Conservation (phyloP, 306 rosid species). For the Geum urbanum region DNA sequence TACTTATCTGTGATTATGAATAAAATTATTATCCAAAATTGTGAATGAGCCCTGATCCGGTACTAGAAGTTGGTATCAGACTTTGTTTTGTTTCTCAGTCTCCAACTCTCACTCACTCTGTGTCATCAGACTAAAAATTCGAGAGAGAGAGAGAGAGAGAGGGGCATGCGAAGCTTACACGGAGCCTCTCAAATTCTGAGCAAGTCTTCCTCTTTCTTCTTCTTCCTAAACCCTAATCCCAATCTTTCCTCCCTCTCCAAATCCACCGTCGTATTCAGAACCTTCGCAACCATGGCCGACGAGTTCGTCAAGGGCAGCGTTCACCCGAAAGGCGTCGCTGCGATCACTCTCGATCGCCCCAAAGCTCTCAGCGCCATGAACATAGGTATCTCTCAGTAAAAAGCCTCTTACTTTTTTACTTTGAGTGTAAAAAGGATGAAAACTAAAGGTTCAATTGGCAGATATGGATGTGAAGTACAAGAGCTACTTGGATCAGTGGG, state of each 20-base stretch:
- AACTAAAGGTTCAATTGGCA: conserved; percentile 32
- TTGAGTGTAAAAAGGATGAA: background rate
- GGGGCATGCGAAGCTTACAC: conserved; percentile 42
- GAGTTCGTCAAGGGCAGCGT: conserved; percentile 72
- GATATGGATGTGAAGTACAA: conserved; percentile 90
- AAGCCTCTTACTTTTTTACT: background rate
- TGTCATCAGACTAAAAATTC: background rate
- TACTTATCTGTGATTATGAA: too few species aligned
- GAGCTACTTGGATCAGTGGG: conserved; percentile 89
- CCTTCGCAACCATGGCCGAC: conserved; percentile 75
- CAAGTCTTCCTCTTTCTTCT: conserved; percentile 25
- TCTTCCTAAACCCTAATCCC: background rate
- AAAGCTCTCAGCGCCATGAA: conserved; percentile 98
- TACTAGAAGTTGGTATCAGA: too few species aligned
- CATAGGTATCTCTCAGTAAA: conserved; percentile 40
- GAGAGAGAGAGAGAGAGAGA: background rate
- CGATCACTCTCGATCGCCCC: conserved; percentile 93
- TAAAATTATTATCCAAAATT: too few species aligned
- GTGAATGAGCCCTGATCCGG: too few species aligned
- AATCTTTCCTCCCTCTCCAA: conserved; percentile 22
- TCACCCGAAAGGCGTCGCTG: conserved; percentile 81
- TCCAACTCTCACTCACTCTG: background rate
- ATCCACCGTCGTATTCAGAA: conserved; percentile 33
- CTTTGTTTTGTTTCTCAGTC: too few species aligned
- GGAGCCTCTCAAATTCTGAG: conserved; percentile 35